Evolutionary conservation across 805 yeast species (phyloP).

Genomic region (Pichia membranifaciens): DNA sequence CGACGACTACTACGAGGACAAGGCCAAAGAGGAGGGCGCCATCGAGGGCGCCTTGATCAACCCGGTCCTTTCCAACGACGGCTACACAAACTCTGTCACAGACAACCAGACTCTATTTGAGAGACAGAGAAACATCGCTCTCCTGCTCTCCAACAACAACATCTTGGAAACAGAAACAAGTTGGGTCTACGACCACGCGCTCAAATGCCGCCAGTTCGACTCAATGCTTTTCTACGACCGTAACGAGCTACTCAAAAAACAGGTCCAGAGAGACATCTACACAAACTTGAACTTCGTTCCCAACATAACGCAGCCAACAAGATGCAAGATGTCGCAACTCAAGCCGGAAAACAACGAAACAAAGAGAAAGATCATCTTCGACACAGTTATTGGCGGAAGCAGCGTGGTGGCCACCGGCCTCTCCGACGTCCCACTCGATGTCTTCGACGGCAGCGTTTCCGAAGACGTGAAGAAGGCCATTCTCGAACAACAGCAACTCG

Average conservation of each 20-base stretch:
- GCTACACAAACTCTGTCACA: conserved; percentile 19
- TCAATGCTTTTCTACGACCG: conserved; percentile 54
- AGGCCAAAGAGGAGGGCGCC: conserved; percentile 52
- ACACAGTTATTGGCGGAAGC: conserved; percentile 38
- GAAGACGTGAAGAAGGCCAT: conserved; percentile 58
- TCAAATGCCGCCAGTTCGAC: conserved; percentile 71
- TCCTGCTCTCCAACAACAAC: conserved; percentile 6
- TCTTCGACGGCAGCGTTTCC: conserved; percentile 54
- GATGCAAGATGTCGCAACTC: conserved; percentile 16
- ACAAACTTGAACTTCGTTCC: conserved; percentile 82
- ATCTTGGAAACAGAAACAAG: conserved; percentile 19
- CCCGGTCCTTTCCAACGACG: conserved; percentile 16
- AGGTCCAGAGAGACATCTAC: conserved; percentile 73
- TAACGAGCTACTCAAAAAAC: conserved; percentile 39
- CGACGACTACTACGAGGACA: conserved; percentile 84
- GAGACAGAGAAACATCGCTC: conserved; percentile 9
- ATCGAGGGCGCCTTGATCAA: conserved; percentile 54
- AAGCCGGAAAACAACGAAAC: conserved; percentile 28
- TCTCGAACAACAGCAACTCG: conserved; percentile 51
- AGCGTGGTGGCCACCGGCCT: conserved; percentile 56
- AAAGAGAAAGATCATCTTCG: conserved; percentile 35
- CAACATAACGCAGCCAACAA: conserved; percentile 60
- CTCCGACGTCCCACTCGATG: conserved; percentile 46
- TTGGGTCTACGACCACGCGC: conserved; percentile 82
- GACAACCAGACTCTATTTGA: conserved; percentile 7